Percentiles rank a stretch among this genome's conserved stretches.
Evolutionary conservation across 208 protist species (phyloP).

Genomic region (Angomonas desouzai): DNA sequence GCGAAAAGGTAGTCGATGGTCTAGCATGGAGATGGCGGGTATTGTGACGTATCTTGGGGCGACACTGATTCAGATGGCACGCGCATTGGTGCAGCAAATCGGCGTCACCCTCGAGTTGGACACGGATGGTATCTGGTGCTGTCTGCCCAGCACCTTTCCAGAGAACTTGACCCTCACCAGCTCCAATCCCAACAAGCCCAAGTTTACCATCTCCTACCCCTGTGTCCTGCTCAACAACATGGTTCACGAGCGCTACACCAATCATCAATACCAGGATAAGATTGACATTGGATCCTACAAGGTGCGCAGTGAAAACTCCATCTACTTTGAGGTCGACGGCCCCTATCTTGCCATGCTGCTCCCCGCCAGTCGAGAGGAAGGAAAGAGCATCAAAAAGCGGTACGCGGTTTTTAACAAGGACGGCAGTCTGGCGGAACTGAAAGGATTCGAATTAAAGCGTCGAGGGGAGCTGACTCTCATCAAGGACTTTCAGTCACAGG

Average conservation of each 20-base stretch:
- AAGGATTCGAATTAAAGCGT: conserved; percentile 99
- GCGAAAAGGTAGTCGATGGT: conserved; percentile 98
- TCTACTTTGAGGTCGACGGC: conserved; percentile 99
- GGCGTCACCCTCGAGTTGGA: conserved; percentile 99
- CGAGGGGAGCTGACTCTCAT: conserved; percentile 99
- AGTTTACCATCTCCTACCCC: conserved; percentile 93
- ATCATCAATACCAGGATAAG: conserved; percentile 98
- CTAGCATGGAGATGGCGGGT: conserved; percentile 99
- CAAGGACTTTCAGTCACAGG: conserved; percentile 98
- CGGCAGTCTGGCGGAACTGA: conserved; percentile 98
- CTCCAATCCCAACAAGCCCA: conserved; percentile 46
- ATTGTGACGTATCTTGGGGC: conserved; percentile 98
- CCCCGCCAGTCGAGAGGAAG: conserved; percentile 98
- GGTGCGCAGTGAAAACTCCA: conserved; percentile 94
- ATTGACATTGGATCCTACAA: conserved; percentile 66
- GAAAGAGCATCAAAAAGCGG: conserved; percentile 98
- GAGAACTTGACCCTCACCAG: conserved; percentile 94
- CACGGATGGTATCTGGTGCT: conserved; percentile 99
- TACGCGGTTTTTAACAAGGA: conserved; percentile 99
- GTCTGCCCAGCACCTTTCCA: conserved; percentile 97
- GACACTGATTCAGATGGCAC: conserved; percentile 98
- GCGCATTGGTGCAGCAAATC: conserved; percentile 96
- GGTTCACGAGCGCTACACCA: conserved; percentile 97
- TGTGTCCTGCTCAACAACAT: conserved; percentile 99
- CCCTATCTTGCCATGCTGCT: conserved; percentile 99